A percentile compares a stretch with the other conserved stretches of the same genome.
These are phyloP conservation scores for Aspergillus pseudotamarii DNA, from an alignment of 2,329 filamentous ascomycete species.

Conservation along the genomic window DNA sequence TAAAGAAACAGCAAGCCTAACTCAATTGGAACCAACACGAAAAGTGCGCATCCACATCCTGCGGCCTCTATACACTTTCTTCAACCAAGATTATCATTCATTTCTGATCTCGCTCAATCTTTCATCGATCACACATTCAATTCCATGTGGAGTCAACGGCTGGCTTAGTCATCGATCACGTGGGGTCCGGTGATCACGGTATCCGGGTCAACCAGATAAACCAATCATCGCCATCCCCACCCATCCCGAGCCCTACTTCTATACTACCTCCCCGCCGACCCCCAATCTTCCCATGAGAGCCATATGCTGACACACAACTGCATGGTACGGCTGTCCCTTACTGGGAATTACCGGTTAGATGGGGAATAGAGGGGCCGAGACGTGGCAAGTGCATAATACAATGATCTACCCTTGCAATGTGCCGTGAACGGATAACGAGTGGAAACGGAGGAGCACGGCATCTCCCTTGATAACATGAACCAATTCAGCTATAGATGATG, in stretches of 20 bases:
- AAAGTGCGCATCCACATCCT: not conserved
- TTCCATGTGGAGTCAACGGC: conserved; percentile 15
- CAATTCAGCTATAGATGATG: not conserved
- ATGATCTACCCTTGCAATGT: not conserved
- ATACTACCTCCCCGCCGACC: not conserved
- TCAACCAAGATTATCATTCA: not conserved
- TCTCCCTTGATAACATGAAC: not conserved
- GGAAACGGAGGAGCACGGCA: not conserved
- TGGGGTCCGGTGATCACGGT: conserved; percentile 21
- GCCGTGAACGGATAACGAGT: not conserved
- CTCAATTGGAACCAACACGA: not conserved
- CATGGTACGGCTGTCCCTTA: not conserved
- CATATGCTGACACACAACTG: not conserved
- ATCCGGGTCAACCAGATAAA: conserved; percentile 22
- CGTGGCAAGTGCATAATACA: not conserved
- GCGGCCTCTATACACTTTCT: not conserved
- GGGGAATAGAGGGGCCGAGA: not conserved
- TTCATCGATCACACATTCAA: conserved; percentile 4
- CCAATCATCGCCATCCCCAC: conserved; percentile 17
- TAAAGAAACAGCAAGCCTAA: not conserved
- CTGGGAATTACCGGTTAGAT: not conserved
- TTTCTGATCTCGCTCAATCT: not conserved
- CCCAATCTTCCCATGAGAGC: not conserved
- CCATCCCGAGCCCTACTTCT: conserved; percentile 1
- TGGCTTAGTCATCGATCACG: conserved; percentile 24